phyloP scores from a whole-genome alignment of 495 filamentous ascomycete species.

The Amorphotheca resinae region DNA sequence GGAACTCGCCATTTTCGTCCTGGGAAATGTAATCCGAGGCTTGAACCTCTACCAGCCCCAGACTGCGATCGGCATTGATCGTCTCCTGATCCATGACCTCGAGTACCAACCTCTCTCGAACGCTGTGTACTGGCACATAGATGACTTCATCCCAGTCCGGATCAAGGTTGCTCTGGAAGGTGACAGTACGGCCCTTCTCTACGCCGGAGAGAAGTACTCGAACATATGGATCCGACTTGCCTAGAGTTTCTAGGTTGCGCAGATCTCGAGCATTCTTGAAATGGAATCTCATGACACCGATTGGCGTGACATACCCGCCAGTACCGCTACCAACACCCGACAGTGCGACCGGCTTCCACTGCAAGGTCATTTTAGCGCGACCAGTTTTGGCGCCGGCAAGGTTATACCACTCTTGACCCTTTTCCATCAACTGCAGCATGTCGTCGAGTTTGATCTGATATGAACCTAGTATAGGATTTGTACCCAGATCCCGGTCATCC shows the following conservation, averaged over 20 bases:
- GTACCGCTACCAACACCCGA: conserved; percentile 59
- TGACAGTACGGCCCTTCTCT: conserved; percentile 82
- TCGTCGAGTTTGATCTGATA: conserved; percentile 93
- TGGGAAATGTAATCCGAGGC: conserved; percentile 68
- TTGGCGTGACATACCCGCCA: conserved; percentile 82
- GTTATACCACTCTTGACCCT: conserved; percentile 94
- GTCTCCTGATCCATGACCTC: conserved; percentile 97
- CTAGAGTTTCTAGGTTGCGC: conserved; percentile 87
- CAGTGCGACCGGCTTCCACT: conserved; percentile 91
- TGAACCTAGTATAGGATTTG: conserved; percentile 76
- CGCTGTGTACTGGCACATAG: conserved; percentile 82
- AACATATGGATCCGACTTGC: conserved; percentile 92
- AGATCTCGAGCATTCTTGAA: conserved; percentile 73
- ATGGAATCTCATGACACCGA: conserved; percentile 89
- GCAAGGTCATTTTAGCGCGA: conserved; percentile 71
- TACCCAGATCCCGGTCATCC: conserved; percentile 73
- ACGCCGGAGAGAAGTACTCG: conserved; percentile 81
- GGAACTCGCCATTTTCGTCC: conserved; percentile 67
- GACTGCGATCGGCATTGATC: conserved; percentile 71
- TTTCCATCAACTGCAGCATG: conserved; percentile 79
- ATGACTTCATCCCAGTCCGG: conserved; percentile 93
- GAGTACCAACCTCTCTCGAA: conserved; percentile 70
- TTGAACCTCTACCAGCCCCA: conserved; percentile 66
- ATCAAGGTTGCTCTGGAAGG: conserved; percentile 89
- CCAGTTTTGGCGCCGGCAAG: conserved; percentile 71